These are phyloP conservation scores for Blastocystis sp. DNA, from an alignment of 352 stramenopile species.

Conservation along the genomic window DNA sequence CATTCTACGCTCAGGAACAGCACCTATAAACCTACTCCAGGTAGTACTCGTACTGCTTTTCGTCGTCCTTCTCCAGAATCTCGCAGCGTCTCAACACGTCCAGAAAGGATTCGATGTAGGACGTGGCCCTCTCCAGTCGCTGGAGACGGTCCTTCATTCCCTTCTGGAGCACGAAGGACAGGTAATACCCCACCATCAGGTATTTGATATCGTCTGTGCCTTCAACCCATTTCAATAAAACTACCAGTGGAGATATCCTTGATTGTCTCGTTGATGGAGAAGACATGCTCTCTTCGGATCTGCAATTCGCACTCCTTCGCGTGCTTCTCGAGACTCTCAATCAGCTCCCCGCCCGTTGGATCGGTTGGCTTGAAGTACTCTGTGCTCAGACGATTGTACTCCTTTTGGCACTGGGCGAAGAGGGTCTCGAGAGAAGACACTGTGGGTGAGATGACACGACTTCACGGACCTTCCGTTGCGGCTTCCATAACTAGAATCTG, in stretches of 20 bases:
- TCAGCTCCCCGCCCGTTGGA: constrained; percentile 5
- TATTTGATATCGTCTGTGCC: constrained; percentile 66
- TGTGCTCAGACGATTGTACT: constrained; percentile 35
- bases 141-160: constrained; percentile 66
- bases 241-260: constrained; percentile 54
- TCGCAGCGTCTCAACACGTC: constrained; percentile 55
- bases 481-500: constrained; percentile 15
- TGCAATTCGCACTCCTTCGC: constrained; percentile 15
- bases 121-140: constrained; percentile 24
- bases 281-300: constrained; percentile 64
- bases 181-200: constrained; percentile 67
- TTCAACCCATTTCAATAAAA: not conserved
- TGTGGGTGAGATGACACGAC: not conserved
- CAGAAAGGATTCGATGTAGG: constrained; percentile 67
- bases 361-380: constrained; percentile 47
- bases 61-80: constrained; percentile 45
- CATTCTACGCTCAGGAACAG: not conserved
- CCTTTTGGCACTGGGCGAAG: constrained; percentile 42
- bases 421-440: constrained; percentile 29
- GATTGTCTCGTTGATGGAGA: constrained; percentile 64
- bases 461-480: not conserved
- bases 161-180: constrained; percentile 49
- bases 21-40: constrained; percentile 20
- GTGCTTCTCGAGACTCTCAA: not conserved
- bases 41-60: constrained; percentile 41